Base-by-base conservation (phyloP, 202 grass and related monocot species). In the Thinopyrum obtusiflorum region DNA sequence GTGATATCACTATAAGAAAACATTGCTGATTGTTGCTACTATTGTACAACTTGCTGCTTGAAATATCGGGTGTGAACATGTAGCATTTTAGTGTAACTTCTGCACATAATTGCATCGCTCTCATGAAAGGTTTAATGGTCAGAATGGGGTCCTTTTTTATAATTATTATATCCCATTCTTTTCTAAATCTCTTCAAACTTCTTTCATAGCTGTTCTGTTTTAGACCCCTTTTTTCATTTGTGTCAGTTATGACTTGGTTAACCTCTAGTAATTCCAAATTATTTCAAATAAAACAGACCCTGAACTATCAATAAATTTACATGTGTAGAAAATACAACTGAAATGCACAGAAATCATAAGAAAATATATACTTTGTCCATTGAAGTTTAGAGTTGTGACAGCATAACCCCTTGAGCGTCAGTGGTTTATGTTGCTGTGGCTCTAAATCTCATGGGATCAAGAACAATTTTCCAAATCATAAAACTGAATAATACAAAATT, bases 221-320 rank as follows among this genome's bases (percentile, higher is more conserved):
- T 21, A 80, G 51, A 47, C 36, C 53, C 20, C 35, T 12, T 61
- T 31, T 65, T 65, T 37, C 77, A 80, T 46, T 79, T 78, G 55
- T 68, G 26, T 47, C 55, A 23, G 28, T 46, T 31, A 65, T 73
- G 39, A 73, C 29, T 3, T 24, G 2, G n/a, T 31, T 49, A 47
- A 40, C 13, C 46, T 80, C 62, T 80, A 18, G 47, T 44, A 80
- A 12, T 79, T 74, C 62, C 15, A 69, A 67, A 78, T 67, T 79
- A 61, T 61, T 39, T 36, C 17, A 79, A 79, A 79, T 63, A 44
- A 25, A 64, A 64, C 12, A 64, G 14, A 17, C n/a, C 55, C n/a
- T 61, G 32, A 78, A 61, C n/a, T 62, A 78, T 78, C 32, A 27
- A 63, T 44, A 44, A 64, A 40, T 63, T 27, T 42, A 42, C 59